Percentiles rank a stretch among this genome's conserved stretches.
Conservation (phyloP, 1,284 basidiomycete species). For the Ganoderma lucidum region DNA sequence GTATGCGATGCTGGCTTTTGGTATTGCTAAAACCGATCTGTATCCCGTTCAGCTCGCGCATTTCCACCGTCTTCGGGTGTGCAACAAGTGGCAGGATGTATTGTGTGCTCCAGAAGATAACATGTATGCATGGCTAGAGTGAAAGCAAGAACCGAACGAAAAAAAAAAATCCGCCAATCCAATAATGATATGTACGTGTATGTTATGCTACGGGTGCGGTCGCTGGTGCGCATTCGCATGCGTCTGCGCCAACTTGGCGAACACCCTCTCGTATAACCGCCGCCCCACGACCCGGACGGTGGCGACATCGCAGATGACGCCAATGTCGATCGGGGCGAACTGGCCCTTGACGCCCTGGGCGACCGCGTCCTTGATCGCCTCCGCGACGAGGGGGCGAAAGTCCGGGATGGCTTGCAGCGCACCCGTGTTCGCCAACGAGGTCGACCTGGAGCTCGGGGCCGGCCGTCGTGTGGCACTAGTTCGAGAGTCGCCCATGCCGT, state of each 20-base stretch:
- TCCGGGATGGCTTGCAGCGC: constrained; percentile 68
- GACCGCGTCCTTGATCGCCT: constrained; percentile 48
- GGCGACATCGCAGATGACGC: constrained; percentile 64
- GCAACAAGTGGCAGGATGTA: not conserved
- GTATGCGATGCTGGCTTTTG: too few species aligned
- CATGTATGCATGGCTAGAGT: not conserved
- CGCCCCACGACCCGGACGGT: constrained; percentile 57
- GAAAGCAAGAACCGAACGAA: not conserved
- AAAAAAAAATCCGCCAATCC: not conserved
- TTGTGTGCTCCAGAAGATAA: not conserved
- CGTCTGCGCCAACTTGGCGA: constrained; percentile 28
- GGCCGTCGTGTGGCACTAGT: constrained; percentile 2
- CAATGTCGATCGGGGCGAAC: constrained; percentile 66
- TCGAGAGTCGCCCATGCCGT: constrained; percentile 32
- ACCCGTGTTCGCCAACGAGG: constrained; percentile 36
- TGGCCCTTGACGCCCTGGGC: constrained; percentile 46
- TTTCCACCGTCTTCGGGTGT: not conserved
- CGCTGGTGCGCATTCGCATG: not conserved
- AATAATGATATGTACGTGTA: constrained; percentile 6
- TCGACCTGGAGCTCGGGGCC: not conserved
- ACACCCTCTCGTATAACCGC: constrained; percentile 49
- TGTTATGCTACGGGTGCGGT: not conserved
- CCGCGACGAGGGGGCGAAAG: constrained; percentile 58
- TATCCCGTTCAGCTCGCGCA: not conserved
- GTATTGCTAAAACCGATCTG: too few species aligned